Conservation (phyloP, 2,329 filamentous ascomycete species). For the Dactylella cylindrospora region DNA sequence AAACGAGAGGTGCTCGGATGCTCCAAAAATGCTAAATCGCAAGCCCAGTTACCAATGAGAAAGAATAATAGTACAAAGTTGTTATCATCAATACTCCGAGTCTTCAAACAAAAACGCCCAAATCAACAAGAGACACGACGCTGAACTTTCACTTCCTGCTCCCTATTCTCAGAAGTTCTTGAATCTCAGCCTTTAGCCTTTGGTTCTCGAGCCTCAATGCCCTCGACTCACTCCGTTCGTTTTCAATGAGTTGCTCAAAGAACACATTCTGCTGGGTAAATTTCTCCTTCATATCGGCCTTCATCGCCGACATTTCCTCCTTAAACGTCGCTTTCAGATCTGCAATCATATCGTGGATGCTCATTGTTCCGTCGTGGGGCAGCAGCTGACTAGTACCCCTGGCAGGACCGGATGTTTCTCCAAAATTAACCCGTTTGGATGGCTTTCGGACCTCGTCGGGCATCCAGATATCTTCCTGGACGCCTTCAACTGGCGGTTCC, state of each 20-base stretch:
- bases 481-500: constrained; percentile 3
- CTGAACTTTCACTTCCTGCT: too few species aligned
- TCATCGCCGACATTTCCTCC: constrained; percentile 25
- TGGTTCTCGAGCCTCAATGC: constrained; percentile 29
- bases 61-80: too few species aligned
- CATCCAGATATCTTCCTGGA: constrained; percentile 36
- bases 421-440: constrained; percentile 24
- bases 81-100: too few species aligned
- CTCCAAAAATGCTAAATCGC: not conserved
- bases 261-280: constrained; percentile 34
- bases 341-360: constrained; percentile 40
- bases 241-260: constrained; percentile 23
- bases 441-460: constrained; percentile 35
- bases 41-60: too few species aligned
- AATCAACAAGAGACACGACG: too few species aligned
- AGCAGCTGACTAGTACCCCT: not conserved
- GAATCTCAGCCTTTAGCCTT: constrained; percentile 32
- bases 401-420: too few species aligned
- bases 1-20: not conserved
- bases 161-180: constrained; percentile 13
- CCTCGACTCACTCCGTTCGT: constrained; percentile 23
- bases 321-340: constrained; percentile 29
- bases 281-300: constrained; percentile 32
- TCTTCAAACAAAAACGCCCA: too few species aligned
- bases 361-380: constrained; percentile 26